These are phyloP conservation scores for Metarhizium sp. DNA, from an alignment of 2,329 filamentous ascomycete species.

Conservation along the genomic window DNA sequence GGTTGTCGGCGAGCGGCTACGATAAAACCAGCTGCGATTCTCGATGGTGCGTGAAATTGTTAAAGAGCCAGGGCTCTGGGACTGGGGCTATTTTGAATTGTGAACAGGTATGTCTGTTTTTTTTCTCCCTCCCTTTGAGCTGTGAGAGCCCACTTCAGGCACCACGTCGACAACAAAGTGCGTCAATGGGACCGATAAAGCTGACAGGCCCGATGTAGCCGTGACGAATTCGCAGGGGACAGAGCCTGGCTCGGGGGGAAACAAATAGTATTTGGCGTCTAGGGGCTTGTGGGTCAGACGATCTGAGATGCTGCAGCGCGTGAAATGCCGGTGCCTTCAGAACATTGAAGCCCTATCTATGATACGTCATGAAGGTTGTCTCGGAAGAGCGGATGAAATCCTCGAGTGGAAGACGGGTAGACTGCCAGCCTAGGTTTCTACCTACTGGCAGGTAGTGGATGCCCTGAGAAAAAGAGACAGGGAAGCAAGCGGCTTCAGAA, in stretches of 20 bases:
- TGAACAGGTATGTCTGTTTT: background rate
- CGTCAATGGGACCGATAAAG: background rate
- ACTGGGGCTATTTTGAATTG: background rate
- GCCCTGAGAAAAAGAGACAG: no score
- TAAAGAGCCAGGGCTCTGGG: background rate
- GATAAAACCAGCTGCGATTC: background rate
- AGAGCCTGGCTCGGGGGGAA: background rate
- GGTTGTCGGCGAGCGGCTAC: background rate
- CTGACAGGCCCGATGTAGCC: background rate
- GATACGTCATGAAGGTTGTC: constrained; percentile 1
- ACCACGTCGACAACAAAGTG: background rate
- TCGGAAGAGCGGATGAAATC: background rate
- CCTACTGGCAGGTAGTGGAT: no score
- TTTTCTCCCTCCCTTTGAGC: background rate
- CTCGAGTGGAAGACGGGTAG: background rate
- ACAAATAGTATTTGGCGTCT: background rate
- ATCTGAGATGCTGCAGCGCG: constrained; percentile 2
- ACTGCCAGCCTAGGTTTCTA: background rate
- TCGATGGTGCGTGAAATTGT: background rate
- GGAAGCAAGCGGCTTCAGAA: no score
- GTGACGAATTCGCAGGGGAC: background rate
- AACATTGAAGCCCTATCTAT: background rate
- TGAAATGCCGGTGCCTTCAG: background rate
- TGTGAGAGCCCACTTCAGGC: background rate
- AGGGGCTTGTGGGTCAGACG: background rate